Evolutionary conservation across 2,329 filamentous ascomycete species (phyloP).

Genomic region (Talaromyces funiculosus): DNA sequence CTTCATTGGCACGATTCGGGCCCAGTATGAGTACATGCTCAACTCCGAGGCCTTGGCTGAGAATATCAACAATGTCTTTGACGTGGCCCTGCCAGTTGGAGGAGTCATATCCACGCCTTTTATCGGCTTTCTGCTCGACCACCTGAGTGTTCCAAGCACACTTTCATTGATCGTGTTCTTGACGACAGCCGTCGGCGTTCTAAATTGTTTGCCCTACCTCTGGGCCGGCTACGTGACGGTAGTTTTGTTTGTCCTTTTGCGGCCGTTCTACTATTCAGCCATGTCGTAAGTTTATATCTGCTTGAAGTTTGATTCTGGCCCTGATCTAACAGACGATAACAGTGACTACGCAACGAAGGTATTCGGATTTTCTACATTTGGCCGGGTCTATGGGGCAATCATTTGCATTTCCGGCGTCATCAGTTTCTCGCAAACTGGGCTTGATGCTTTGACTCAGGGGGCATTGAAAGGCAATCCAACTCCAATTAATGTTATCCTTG

Average conservation of each 20-base stretch:
- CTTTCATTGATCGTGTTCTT: conserved; percentile 63
- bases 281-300: conserved; percentile 54
- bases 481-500: conserved; percentile 67
- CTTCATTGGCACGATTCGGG: conserved; percentile 75
- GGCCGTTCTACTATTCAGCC: conserved; percentile 85
- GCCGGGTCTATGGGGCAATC: conserved; percentile 83
- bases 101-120: conserved; percentile 78
- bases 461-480: conserved; percentile 67
- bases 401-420: conserved; percentile 78
- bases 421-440: conserved; percentile 74
- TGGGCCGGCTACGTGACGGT: conserved; percentile 67
- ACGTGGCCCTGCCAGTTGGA: conserved; percentile 71
- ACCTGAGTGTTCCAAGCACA: conserved; percentile 65
- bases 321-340: background rate
- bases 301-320: background rate
- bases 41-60: conserved; percentile 56
- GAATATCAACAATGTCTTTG: conserved; percentile 76
- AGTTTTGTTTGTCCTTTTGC: conserved; percentile 75
- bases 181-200: conserved; percentile 67
- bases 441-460: conserved; percentile 72
- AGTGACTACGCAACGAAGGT: conserved; percentile 84
- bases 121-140: conserved; percentile 74
- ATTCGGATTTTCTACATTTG: conserved; percentile 86
- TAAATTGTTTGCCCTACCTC: conserved; percentile 66
- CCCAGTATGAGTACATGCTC: conserved; percentile 76